Percentiles rank a stretch among this genome's conserved stretches.
phyloP scores from a whole-genome alignment of 768 basidiomycete genomes.

The Hemileccinum rubropunctum region DNA sequence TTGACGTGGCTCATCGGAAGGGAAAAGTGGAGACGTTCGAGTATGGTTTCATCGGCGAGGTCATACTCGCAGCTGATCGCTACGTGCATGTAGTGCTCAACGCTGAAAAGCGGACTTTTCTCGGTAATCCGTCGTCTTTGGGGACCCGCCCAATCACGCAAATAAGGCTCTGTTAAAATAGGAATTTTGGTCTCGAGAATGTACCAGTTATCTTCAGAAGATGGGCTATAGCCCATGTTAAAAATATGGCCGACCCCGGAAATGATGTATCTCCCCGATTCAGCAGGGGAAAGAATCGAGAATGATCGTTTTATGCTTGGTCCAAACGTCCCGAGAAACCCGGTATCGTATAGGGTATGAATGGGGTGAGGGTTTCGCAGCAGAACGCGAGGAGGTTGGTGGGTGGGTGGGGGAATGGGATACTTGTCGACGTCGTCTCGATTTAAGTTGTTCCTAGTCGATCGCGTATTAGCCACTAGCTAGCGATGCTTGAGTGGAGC shows the following conservation, averaged over 20 bases:
- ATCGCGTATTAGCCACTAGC: conserved; percentile 6
- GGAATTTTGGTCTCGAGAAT: conserved; percentile 20
- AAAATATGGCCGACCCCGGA: conserved; percentile 52
- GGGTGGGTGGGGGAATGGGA: conserved; percentile 52
- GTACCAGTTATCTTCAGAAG: conserved; percentile 27
- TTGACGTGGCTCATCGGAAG: conserved; percentile 54
- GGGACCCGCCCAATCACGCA: conserved; percentile 30
- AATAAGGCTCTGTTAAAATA: conserved; percentile 11
- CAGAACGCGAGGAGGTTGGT: conserved; percentile 65
- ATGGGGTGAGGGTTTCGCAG: conserved; percentile 54
- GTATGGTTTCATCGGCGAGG: conserved; percentile 30
- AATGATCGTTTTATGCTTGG: conserved; percentile 36
- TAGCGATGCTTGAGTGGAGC: conserved; percentile 2
- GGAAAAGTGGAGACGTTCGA: conserved; percentile 33
- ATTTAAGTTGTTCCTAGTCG: conserved; percentile 41
- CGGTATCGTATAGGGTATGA: conserved; percentile 44
- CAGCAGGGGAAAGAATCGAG: conserved; percentile 47
- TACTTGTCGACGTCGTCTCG: conserved; percentile 41
- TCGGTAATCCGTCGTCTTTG: conserved; percentile 41
- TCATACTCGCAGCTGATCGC: conserved; percentile 58
- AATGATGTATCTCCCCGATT: conserved; percentile 48
- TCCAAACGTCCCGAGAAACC: conserved; percentile 32
- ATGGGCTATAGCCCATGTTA: conserved; percentile 21
- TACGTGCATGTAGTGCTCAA: conserved; percentile 52
- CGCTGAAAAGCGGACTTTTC: conserved; percentile 53